Conservation (phyloP, 2,329 filamentous ascomycete genomes). For the Stagonosporopsis chrysanthemi region DNA sequence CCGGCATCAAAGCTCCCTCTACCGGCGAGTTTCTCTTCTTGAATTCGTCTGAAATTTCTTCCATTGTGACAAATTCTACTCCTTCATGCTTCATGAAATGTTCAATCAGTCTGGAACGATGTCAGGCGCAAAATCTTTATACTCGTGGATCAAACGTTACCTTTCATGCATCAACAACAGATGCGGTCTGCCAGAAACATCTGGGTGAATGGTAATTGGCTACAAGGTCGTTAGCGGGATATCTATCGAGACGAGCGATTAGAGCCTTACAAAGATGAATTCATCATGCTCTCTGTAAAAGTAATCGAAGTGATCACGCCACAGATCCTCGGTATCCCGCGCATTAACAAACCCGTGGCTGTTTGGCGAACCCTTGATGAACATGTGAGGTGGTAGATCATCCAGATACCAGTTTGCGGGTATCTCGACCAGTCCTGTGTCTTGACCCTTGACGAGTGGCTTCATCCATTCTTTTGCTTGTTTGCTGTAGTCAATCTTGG, state of each 20-base stretch:
- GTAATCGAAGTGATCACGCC: conserved; percentile 73
- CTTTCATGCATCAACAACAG: conserved; percentile 76
- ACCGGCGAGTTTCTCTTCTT: conserved; percentile 68
- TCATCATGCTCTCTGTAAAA: conserved; percentile 79
- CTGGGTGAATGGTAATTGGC: conserved; percentile 78
- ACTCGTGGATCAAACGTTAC: conserved; percentile 39
- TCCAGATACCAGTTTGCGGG: conserved; percentile 71
- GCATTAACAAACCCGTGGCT: conserved; percentile 66
- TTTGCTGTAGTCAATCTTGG: conserved; percentile 71
- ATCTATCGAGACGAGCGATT: conserved; percentile 53
- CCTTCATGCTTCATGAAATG: conserved; percentile 70
- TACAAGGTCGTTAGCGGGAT: not conserved
- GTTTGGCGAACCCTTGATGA: conserved; percentile 70
- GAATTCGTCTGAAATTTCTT: conserved; percentile 75
- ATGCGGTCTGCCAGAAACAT: conserved; percentile 70
- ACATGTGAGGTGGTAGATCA: conserved; percentile 69
- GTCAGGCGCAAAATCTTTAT: conserved; percentile 1
- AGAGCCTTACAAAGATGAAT: conserved; percentile 65
- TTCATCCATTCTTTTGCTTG: conserved; percentile 72
- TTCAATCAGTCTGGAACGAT: conserved; percentile 63
- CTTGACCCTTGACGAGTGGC: conserved; percentile 64
- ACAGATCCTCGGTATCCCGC: conserved; percentile 68
- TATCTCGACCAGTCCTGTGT: conserved; percentile 72
- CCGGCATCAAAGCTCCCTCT: conserved; percentile 67
- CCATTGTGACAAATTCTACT: conserved; percentile 73